Base-by-base conservation (phyloP, 192 early-diverging fungal genomes). In the Umbelopsis isabellina region DNA sequence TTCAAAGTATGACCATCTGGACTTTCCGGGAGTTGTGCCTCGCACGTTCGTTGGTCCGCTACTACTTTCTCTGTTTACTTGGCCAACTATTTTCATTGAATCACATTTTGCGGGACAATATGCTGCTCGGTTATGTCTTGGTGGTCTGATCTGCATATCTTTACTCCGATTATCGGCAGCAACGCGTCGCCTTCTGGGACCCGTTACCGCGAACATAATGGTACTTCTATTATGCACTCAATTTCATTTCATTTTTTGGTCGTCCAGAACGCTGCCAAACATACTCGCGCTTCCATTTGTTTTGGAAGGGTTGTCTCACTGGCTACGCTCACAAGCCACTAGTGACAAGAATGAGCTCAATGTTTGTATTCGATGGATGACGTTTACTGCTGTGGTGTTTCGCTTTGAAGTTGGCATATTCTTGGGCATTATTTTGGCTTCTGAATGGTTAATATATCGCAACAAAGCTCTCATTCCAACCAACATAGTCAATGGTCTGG, bases 21-120 rank as follows among this genome's bases (percentile, higher is more conserved):
- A 85, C 51, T 99, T 95, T 76, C 96, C 97, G 2, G 97, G 97
- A 33, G 97, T 95, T 21, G 96, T 99, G 12, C 97, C 97, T 61
- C 84, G 97, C 45, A 94, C 95, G 22, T 99, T 97, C 75, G 65
- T 97, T 37, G 95, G 94, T 16, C 91, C 97, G 7, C 72, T 94
- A 48, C 13, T 86, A n/a, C 27, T 97, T 44, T 78, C 79, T 18
- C n/a, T 69, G 13, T 49, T 76, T n/a, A 75, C 80, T 15, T 82
- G 76, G 68, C 90, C 86, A 23, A 69, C 37, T 66, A 44, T 47
- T 41, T 44, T 64, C 22, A 72, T 22, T 65, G 49, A 15, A 20
- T 69, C 21, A 44, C 52, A 7, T 49, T 23, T 66, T 46, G 4
- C 46, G 21, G 49, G 79, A 51, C 64, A 72, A 37, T 75, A 55